Conservation (phyloP, 192 early-diverging fungal species). For the Linnemannia elongata region DNA sequence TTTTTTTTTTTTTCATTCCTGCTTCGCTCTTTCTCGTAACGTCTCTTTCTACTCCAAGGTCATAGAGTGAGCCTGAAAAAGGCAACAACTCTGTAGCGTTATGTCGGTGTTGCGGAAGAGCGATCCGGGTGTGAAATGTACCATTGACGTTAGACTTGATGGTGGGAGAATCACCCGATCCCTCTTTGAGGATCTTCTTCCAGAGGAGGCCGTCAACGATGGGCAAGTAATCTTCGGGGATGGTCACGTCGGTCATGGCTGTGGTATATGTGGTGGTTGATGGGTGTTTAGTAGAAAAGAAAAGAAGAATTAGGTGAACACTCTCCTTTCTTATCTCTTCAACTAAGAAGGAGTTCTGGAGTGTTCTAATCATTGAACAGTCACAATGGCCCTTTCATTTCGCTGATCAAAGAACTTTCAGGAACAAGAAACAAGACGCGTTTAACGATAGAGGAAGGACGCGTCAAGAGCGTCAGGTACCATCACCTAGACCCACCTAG, state of each 20-base stretch:
- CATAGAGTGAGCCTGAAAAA: too few relatives aligned
- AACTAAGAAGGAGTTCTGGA: slow-evolving; percentile 13
- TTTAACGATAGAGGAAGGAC: background rate
- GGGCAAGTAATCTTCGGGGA: slow-evolving; percentile 53
- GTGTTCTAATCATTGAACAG: slow-evolving; percentile 13
- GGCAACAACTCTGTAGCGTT: too few relatives aligned
- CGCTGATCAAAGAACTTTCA: background rate
- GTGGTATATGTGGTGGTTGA: background rate
- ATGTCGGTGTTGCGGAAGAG: too few relatives aligned
- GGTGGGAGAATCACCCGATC: slow-evolving; percentile 48
- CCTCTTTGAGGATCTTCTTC: slow-evolving; percentile 56
- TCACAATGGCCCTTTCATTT: background rate
- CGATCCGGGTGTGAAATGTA: background rate
- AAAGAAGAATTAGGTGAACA: background rate
- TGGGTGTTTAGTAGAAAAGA: background rate
- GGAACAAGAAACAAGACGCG: background rate
- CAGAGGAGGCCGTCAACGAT: slow-evolving; percentile 52
- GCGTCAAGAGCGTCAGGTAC: background rate
- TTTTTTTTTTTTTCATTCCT: background rate
- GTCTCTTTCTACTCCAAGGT: background rate
- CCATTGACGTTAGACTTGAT: slow-evolving; percentile 40
- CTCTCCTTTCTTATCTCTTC: background rate
- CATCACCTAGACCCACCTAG: background rate
- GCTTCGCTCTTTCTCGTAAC: background rate
- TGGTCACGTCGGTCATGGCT: slow-evolving; percentile 50